These are phyloP conservation scores for Tremella fuciformis DNA, from an alignment of 768 basidiomycete genomes.

Conservation along the genomic window DNA sequence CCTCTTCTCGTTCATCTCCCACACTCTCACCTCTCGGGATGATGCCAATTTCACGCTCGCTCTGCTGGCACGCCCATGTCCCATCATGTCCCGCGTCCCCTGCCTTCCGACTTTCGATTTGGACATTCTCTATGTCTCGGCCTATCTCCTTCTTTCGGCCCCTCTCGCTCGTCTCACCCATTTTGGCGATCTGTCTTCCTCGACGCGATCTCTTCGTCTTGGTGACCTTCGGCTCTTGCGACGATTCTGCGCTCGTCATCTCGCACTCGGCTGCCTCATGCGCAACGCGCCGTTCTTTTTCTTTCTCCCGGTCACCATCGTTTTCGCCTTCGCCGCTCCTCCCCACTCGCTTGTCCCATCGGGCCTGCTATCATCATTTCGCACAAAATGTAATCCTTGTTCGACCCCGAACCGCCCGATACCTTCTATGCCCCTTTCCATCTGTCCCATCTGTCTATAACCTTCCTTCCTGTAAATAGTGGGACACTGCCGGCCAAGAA, in stretches of 20 bases:
- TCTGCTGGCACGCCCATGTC: background rate
- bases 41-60: background rate
- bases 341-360: background rate
- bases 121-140: background rate
- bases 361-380: background rate
- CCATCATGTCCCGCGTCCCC: no score
- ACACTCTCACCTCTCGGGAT: background rate
- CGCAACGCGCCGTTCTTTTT: background rate
- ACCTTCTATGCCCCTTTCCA: background rate
- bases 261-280: background rate
- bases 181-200: background rate
- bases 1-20: constrained; percentile 5
- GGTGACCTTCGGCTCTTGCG: no score
- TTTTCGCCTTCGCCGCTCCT: constrained; percentile 3
- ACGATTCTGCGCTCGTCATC: background rate
- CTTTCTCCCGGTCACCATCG: background rate
- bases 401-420: background rate
- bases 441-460: constrained; percentile 57
- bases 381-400: background rate
- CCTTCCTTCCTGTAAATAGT: constrained; percentile 63
- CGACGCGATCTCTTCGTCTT: no score
- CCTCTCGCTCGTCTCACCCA: background rate
- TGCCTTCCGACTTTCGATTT: background rate
- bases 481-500: constrained; percentile 99
- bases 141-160: background rate